Evolutionary conservation across 768 basidiomycete species (phyloP).

Genomic region (Mycena rebaudengoi): DNA sequence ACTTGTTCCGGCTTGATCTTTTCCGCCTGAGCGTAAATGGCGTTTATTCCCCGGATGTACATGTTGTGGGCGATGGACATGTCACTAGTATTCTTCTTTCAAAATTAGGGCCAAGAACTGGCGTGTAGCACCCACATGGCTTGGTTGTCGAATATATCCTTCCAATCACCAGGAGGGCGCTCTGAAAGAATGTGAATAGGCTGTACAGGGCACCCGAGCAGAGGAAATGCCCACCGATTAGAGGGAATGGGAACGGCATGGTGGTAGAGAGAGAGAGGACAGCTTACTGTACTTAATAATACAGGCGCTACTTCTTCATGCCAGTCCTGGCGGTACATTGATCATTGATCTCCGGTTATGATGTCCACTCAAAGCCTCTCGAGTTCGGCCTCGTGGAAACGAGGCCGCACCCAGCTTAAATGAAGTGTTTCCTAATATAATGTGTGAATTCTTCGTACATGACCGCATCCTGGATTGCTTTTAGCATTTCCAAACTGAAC

Average conservation of each 20-base stretch:
- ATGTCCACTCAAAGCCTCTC: no score
- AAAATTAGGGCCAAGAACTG: background rate
- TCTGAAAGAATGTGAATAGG: background rate
- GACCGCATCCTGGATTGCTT: no score
- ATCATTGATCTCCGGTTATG: no score
- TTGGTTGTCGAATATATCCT: conserved; percentile 38
- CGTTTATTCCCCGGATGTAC: conserved; percentile 40
- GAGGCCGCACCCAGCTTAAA: no score
- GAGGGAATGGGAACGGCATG: conserved; percentile 18
- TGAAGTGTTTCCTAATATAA: no score
- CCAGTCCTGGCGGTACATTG: no score
- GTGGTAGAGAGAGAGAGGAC: conserved; percentile 5
- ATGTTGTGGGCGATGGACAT: conserved; percentile 42
- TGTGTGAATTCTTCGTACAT: no score
- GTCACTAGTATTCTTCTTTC: conserved; percentile 27
- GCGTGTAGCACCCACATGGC: conserved; percentile 27
- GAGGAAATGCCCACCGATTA: background rate
- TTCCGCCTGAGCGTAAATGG: conserved; percentile 35
- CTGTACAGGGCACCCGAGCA: no score
- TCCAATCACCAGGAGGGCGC: conserved; percentile 36
- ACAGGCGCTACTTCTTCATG: no score
- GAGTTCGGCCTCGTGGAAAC: no score
- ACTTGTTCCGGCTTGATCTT: conserved; percentile 33
- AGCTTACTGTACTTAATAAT: no score
- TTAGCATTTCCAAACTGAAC: no score